A percentile compares a stretch with the other conserved stretches of the same genome.
Evolutionary conservation across 345 rosid species (phyloP).

Genomic region (Aquilaria malaccensis): DNA sequence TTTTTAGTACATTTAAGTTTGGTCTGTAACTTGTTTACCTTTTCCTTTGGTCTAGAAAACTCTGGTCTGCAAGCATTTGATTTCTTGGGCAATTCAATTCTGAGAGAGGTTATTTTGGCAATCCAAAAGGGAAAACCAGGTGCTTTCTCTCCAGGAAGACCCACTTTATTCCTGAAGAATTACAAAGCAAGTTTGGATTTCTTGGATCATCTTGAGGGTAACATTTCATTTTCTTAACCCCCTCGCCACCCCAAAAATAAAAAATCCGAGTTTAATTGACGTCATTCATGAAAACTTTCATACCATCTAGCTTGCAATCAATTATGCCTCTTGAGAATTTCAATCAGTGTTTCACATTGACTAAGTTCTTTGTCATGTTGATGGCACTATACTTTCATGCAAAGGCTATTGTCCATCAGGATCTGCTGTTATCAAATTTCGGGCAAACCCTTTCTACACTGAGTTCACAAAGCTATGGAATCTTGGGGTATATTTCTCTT

Average conservation of each 20-base stretch:
- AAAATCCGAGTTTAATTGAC: neutral
- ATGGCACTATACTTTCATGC: conserved; percentile 40
- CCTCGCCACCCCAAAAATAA: too few relatives aligned
- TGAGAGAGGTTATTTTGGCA: conserved; percentile 80
- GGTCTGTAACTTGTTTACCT: neutral
- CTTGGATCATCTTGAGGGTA: conserved; percentile 94
- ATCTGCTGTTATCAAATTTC: conserved; percentile 82
- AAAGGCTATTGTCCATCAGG: conserved; percentile 95
- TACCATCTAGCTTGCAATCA: conserved; percentile 13
- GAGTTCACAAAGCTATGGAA: conserved; percentile 99
- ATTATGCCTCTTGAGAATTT: conserved; percentile 4
- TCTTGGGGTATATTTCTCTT: conserved; percentile 85
- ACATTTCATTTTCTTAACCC: neutral
- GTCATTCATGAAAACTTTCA: conserved; percentile 4
- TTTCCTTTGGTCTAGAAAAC: conserved; percentile 48
- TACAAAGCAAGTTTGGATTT: conserved; percentile 87
- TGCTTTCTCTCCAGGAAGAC: conserved; percentile 99
- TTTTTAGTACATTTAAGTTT: too few relatives aligned
- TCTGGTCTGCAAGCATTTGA: conserved; percentile 93
- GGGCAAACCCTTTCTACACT: conserved; percentile 56
- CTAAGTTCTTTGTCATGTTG: conserved; percentile 17
- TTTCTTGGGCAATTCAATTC: conserved; percentile 89
- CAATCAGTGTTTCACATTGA: conserved; percentile 2
- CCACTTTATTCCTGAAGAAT: conserved; percentile 80
- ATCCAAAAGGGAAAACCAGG: conserved; percentile 93